phyloP scores from a whole-genome alignment of 345 rosid genomes.

The Carallia pectinifolia region DNA sequence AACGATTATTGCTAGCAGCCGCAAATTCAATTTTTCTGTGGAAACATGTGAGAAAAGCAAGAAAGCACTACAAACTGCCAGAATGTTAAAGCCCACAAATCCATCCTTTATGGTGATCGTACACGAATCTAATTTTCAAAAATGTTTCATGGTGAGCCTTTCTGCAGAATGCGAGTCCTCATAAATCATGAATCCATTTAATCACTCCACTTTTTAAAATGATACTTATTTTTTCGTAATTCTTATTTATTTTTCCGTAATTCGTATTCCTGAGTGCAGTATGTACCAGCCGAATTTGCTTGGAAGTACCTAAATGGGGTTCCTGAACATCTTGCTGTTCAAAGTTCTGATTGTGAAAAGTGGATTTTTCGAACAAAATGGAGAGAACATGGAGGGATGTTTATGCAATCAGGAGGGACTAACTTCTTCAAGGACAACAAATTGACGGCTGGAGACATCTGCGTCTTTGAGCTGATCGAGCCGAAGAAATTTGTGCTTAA shows the following conservation, averaged over 20 bases:
- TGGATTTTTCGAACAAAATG: not conserved
- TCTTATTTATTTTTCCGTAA: not conserved
- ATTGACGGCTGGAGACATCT: slow-evolving; percentile 11
- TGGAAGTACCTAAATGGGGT: not conserved
- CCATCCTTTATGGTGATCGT: slow-evolving; percentile 6
- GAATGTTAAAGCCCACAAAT: not conserved
- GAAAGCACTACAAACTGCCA: not conserved
- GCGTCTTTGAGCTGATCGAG: slow-evolving; percentile 15
- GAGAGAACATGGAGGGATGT: not conserved
- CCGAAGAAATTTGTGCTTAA: not conserved
- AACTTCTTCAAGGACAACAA: slow-evolving; percentile 2
- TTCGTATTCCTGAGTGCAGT: slow-evolving; percentile 1
- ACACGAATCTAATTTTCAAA: not conserved
- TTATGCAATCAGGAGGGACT: not conserved
- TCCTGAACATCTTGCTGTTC: not conserved
- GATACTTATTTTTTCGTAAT: not conserved
- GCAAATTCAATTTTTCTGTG: too few species aligned
- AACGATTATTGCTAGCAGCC: too few species aligned
- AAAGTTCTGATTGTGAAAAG: slow-evolving; percentile 3
- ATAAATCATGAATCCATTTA: not conserved
- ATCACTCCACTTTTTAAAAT: not conserved
- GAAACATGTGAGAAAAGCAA: not conserved
- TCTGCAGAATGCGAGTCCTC: not conserved
- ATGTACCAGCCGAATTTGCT: slow-evolving; percentile 12
- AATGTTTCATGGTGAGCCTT: not conserved